phyloP scores from a whole-genome alignment of 2,329 filamentous ascomycete species.

The Pseudogymnoascus sp. region DNA sequence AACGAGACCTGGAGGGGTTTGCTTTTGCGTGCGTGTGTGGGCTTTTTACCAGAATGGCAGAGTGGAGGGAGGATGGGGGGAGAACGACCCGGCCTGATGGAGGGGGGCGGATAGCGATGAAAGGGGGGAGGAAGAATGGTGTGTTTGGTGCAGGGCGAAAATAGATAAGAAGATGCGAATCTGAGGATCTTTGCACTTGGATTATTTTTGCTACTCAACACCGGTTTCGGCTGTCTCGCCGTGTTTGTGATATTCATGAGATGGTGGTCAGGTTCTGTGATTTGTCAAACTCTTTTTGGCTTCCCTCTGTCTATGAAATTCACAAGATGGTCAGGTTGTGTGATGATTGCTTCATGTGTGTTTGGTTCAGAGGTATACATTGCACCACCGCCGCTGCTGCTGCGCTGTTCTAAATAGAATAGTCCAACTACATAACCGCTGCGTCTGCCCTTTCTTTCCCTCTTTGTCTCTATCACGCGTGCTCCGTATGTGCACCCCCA shows the following conservation, averaged over 20 bases:
- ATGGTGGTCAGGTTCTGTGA: no score
- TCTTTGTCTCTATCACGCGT: neutral
- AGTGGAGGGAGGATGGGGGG: neutral
- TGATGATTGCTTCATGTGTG: neutral
- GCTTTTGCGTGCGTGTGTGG: neutral
- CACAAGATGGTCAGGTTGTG: neutral
- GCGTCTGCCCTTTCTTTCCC: neutral
- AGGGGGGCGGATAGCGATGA: neutral
- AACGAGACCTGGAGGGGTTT: neutral
- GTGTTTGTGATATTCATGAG: no score
- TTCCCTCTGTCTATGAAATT: neutral
- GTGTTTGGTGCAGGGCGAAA: neutral
- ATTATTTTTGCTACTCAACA: neutral
- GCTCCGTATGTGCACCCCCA: neutral
- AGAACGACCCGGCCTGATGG: neutral
- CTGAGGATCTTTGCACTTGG: constrained; percentile 1
- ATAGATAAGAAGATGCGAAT: constrained; percentile 1
- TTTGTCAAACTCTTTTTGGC: neutral
- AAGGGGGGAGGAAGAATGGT: neutral
- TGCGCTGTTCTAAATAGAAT: neutral
- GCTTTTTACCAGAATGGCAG: neutral
- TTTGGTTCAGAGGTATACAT: constrained; percentile 2
- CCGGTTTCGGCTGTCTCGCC: no score
- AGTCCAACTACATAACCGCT: neutral
- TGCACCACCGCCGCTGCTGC: neutral